Percentiles rank a stretch among this genome's conserved stretches.
These are phyloP conservation scores for Annona cherimola DNA, from an alignment of 164 flowering plant species.

Conservation along the genomic window DNA sequence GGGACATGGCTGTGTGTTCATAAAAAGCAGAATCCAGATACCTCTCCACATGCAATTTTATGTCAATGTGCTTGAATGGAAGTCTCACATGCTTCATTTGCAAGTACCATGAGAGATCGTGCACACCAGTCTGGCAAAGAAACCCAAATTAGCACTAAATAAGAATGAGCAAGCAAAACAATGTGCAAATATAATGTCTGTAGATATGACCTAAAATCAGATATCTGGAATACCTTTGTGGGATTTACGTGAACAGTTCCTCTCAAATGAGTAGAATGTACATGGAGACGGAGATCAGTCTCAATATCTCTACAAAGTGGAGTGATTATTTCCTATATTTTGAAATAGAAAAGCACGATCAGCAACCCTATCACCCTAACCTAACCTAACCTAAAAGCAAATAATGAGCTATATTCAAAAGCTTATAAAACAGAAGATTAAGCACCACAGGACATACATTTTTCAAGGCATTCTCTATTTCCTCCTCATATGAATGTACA, in stretches of 20 bases:
- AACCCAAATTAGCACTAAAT: constrained; percentile 7
- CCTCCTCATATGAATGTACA: constrained; percentile 19
- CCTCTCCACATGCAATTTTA: constrained; percentile 22
- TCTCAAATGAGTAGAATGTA: constrained; percentile 23
- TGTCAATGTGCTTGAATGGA: constrained; percentile 23
- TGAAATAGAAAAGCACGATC: not conserved
- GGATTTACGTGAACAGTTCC: constrained; percentile 28
- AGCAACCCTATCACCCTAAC: not conserved
- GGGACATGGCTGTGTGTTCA: constrained; percentile 24
- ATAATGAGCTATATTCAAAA: not conserved
- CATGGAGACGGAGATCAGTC: constrained; percentile 35
- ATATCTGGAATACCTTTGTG: constrained; percentile 21
- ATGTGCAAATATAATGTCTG: not conserved
- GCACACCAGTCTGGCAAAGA: constrained; percentile 27
- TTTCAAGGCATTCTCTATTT: constrained; percentile 24
- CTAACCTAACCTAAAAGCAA: not conserved
- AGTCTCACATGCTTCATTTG: constrained; percentile 24
- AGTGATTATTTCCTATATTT: constrained; percentile 23
- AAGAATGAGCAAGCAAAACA: not conserved
- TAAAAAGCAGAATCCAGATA: constrained; percentile 25
- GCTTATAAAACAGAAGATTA: not conserved
- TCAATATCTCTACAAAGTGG: constrained; percentile 30
- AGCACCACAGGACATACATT: constrained; percentile 12
- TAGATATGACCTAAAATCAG: not conserved
- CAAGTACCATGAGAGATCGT: constrained; percentile 28